Evolutionary conservation across 179 eudicot species (phyloP).

Genomic region (Vitellaria paradoxa): DNA sequence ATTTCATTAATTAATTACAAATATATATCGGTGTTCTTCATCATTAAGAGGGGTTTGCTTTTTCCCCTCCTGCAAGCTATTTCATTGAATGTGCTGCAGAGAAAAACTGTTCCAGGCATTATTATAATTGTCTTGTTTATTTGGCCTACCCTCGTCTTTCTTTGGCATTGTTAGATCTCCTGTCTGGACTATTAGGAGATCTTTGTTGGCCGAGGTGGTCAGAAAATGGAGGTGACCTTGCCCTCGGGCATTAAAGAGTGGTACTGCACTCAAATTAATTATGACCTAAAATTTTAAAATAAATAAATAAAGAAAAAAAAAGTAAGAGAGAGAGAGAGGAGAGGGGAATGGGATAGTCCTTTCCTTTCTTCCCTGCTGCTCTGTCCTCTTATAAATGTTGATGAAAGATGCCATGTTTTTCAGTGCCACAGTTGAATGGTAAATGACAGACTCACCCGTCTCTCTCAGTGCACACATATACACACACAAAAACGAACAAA

Average conservation of each 20-base stretch:
- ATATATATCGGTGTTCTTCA: background rate
- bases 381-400: no score
- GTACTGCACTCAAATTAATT: constrained; percentile 18
- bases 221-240: constrained; percentile 20
- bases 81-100: background rate
- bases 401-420: no score
- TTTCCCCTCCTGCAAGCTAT: background rate
- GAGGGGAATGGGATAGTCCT: background rate
- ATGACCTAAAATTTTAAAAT: constrained; percentile 10
- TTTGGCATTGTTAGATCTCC: constrained; percentile 24
- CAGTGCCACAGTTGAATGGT: no score
- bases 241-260: constrained; percentile 21
- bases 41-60: background rate
- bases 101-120: background rate
- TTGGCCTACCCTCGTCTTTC: background rate
- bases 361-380: no score
- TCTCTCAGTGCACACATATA: no score
- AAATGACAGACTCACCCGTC: no score
- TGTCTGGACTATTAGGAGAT: constrained; percentile 39
- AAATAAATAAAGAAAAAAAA: background rate
- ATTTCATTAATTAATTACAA: no score
- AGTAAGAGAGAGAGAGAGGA: constrained; percentile 2
- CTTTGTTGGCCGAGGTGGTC: constrained; percentile 41
- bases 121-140: background rate
- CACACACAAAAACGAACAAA: no score